Evolutionary conservation across 1,284 basidiomycete genomes (phyloP).

Genomic region (Mycena citricolor): DNA sequence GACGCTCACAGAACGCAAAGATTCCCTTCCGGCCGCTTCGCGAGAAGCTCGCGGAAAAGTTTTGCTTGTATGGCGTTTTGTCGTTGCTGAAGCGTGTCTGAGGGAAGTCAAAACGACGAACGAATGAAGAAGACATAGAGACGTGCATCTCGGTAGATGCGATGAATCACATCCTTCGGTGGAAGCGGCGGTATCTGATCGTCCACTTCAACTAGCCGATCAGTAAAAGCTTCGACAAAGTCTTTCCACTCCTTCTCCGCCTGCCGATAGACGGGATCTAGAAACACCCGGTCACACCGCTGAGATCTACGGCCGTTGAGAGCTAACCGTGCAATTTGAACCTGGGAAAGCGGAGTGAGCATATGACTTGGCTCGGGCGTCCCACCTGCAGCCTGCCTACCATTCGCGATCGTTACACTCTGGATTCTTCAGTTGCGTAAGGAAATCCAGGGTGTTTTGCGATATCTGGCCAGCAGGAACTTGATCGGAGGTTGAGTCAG

Average conservation of each 20-base stretch:
- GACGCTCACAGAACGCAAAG: slow-evolving; percentile 69
- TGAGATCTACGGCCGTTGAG: neutral
- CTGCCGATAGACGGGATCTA: slow-evolving; percentile 79
- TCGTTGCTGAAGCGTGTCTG: slow-evolving; percentile 90
- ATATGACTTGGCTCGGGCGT: too few relatives aligned
- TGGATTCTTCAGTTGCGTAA: slow-evolving; percentile 69
- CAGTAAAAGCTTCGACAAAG: slow-evolving; percentile 74
- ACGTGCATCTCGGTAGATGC: slow-evolving; percentile 82
- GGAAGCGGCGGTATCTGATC: slow-evolving; percentile 81
- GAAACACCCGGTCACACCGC: neutral
- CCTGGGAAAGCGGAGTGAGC: slow-evolving; percentile 40
- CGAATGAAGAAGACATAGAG: neutral
- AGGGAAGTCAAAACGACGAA: neutral
- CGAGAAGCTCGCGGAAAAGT: slow-evolving; percentile 77
- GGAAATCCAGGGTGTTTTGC: slow-evolving; percentile 79
- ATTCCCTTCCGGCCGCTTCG: slow-evolving; percentile 78
- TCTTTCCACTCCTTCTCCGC: slow-evolving; percentile 88
- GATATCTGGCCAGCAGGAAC: slow-evolving; percentile 87
- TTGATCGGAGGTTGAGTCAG: slow-evolving; percentile 30
- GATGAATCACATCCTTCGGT: slow-evolving; percentile 80
- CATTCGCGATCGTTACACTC: slow-evolving; percentile 86
- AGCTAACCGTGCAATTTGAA: slow-evolving; percentile 74
- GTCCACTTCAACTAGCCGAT: slow-evolving; percentile 69
- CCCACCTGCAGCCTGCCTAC: slow-evolving; percentile 53
- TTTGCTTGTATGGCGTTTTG: slow-evolving; percentile 89